Percentiles rank a stretch among this genome's conserved stretches.
These are phyloP conservation scores for Parsonsia alboflavescens DNA, from an alignment of 257 asterid species.

Conservation along the genomic window DNA sequence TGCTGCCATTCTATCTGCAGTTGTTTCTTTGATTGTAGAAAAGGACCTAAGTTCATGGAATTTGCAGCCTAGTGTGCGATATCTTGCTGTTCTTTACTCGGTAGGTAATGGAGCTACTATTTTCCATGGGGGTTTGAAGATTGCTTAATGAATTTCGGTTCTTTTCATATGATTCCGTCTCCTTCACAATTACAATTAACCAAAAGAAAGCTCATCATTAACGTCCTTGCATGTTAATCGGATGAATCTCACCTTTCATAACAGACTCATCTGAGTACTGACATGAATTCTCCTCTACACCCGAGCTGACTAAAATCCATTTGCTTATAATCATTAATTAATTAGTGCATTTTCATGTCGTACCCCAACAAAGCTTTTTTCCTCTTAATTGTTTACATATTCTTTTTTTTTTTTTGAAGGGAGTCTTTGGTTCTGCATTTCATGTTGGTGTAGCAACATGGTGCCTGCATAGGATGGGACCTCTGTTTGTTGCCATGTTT, in stretches of 20 bases:
- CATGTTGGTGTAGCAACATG: slow-evolving; percentile 67
- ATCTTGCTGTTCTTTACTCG: slow-evolving; percentile 70
- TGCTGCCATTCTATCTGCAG: slow-evolving; percentile 65
- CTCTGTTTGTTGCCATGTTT: slow-evolving; percentile 80
- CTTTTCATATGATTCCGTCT: too few relatives aligned
- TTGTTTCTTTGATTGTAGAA: slow-evolving; percentile 53
- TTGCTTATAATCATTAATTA: too few relatives aligned
- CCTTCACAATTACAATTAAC: too few relatives aligned
- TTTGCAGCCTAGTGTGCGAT: slow-evolving; percentile 61
- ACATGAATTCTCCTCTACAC: too few relatives aligned
- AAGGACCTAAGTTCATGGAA: slow-evolving; percentile 59
- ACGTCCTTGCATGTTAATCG: too few relatives aligned
- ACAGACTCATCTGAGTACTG: too few relatives aligned
- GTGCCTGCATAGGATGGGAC: slow-evolving; percentile 73
- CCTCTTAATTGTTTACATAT: neutral
- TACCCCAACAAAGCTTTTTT: neutral
- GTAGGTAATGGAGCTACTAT: slow-evolving; percentile 29
- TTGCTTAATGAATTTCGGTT: too few relatives aligned
- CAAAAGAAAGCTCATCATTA: too few relatives aligned
- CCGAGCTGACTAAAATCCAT: too few relatives aligned
- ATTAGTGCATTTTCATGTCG: too few relatives aligned
- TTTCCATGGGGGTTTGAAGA: neutral
- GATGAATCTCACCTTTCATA: too few relatives aligned
- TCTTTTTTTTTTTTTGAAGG: slow-evolving; percentile 38
- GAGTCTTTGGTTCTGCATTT: slow-evolving; percentile 78